phyloP scores from a whole-genome alignment of 2,329 filamentous ascomycete genomes.

The Cercospora beticola region DNA sequence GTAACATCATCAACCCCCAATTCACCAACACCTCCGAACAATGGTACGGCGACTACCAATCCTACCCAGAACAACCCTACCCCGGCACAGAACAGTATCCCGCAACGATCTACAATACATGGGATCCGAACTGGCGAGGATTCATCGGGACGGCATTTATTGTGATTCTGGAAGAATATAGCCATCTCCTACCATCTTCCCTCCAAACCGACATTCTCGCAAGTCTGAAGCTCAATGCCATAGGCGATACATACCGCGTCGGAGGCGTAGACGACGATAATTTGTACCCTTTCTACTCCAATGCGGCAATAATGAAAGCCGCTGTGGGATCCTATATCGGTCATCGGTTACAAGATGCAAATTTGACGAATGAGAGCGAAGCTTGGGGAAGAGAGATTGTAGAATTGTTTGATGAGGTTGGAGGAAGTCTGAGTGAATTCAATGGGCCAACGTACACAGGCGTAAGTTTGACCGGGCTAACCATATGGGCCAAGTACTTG shows the following conservation, averaged over 20 bases:
- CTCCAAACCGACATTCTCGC: slow-evolving; percentile 50
- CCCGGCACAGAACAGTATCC: slow-evolving; percentile 55
- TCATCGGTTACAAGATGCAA: slow-evolving; percentile 52
- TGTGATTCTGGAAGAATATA: slow-evolving; percentile 60
- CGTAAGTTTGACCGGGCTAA: slow-evolving; percentile 59
- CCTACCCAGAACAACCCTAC: slow-evolving; percentile 58
- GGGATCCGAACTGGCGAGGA: slow-evolving; percentile 62
- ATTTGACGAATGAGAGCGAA: slow-evolving; percentile 61
- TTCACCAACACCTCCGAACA: slow-evolving; percentile 54
- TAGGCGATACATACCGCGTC: slow-evolving; percentile 62
- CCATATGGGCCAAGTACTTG: slow-evolving; percentile 61
- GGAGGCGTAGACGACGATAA: slow-evolving; percentile 62
- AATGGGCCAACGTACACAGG: slow-evolving; percentile 64
- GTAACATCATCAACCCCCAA: slow-evolving; percentile 55
- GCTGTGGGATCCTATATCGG: slow-evolving; percentile 62
- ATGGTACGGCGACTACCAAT: slow-evolving; percentile 59
- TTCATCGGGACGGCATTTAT: slow-evolving; percentile 62
- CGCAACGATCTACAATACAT: slow-evolving; percentile 54
- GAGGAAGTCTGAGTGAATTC: slow-evolving; percentile 61
- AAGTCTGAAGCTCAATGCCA: slow-evolving; percentile 55
- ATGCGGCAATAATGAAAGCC: slow-evolving; percentile 63
- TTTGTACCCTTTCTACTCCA: slow-evolving; percentile 62
- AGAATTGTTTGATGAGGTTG: slow-evolving; percentile 54
- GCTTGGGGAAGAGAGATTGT: slow-evolving; percentile 57
- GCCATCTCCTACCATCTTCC: slow-evolving; percentile 46